phyloP scores from a whole-genome alignment of 176 grass and related monocot genomes.

The Triticum monococcum region DNA sequence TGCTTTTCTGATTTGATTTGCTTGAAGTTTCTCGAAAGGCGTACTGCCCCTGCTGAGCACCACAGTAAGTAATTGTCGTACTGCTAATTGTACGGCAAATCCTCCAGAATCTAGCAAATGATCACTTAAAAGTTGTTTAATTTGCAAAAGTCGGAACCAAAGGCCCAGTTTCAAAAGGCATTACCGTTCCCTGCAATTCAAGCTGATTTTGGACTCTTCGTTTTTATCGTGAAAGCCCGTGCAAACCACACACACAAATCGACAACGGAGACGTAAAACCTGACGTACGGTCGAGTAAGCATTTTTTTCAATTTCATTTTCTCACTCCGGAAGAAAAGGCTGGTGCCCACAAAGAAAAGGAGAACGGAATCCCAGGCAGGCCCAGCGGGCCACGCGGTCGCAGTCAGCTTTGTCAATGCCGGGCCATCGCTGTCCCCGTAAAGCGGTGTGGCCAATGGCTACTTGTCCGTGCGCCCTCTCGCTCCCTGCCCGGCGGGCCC shows the following conservation, averaged over 20 bases:
- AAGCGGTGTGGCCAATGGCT: not conserved
- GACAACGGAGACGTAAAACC: too few species aligned
- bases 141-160: not conserved
- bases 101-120: not conserved
- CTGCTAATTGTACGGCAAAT: not conserved
- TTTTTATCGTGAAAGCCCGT: too few species aligned
- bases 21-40: not conserved
- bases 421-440: slow-evolving; percentile 36
- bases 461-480: not conserved
- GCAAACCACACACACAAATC: too few species aligned
- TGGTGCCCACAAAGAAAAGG: not conserved
- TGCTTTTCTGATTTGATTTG: not conserved
- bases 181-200: too few species aligned
- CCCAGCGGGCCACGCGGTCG: not conserved
- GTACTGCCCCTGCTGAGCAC: not conserved
- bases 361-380: not conserved
- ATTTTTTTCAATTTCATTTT: too few species aligned
- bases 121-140: not conserved
- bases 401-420: slow-evolving; percentile 46
- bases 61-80: not conserved
- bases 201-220: too few species aligned
- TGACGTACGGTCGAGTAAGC: too few species aligned
- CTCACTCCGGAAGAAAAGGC: not conserved
- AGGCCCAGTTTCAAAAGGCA: not conserved
- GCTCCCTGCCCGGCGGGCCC: not conserved